Conservation (phyloP, 2,329 filamentous ascomycete species). For the Trichoderma sp. region DNA sequence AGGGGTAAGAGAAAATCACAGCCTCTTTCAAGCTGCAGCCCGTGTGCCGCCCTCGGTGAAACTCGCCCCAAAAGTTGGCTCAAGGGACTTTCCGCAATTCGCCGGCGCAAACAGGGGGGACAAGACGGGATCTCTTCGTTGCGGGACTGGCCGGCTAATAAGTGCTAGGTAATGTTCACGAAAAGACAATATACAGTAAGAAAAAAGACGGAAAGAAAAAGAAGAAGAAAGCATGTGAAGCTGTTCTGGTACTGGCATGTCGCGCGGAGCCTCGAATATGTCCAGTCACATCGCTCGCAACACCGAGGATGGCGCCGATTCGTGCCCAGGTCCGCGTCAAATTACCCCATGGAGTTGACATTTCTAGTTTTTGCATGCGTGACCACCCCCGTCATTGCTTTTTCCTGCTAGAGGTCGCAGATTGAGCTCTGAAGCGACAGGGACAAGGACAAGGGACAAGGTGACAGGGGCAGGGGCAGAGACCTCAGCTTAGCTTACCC, state of each 20-base stretch:
- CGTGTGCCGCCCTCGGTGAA: slow-evolving; percentile 2
- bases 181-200: background rate
- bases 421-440: background rate
- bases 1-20: slow-evolving; percentile 4
- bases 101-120: background rate
- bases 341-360: slow-evolving; percentile 17
- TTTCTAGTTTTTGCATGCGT: background rate
- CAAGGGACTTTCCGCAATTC: background rate
- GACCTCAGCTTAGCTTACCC: slow-evolving; percentile 11
- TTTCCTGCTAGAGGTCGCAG: background rate
- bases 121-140: background rate
- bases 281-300: background rate
- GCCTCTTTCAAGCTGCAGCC: background rate
- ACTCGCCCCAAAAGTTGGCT: background rate
- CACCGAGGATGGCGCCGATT: background rate
- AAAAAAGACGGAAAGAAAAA: background rate
- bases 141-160: background rate
- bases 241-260: background rate
- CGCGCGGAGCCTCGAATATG: background rate
- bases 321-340: background rate
- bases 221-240: background rate
- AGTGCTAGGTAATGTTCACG: background rate
- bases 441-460: background rate
- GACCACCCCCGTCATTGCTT: background rate
- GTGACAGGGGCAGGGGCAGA: background rate